Evolutionary conservation across 1,284 basidiomycete species (phyloP), one percentile per base, ranked within the genome.

Genomic region (Leccinum solheimii): DNA sequence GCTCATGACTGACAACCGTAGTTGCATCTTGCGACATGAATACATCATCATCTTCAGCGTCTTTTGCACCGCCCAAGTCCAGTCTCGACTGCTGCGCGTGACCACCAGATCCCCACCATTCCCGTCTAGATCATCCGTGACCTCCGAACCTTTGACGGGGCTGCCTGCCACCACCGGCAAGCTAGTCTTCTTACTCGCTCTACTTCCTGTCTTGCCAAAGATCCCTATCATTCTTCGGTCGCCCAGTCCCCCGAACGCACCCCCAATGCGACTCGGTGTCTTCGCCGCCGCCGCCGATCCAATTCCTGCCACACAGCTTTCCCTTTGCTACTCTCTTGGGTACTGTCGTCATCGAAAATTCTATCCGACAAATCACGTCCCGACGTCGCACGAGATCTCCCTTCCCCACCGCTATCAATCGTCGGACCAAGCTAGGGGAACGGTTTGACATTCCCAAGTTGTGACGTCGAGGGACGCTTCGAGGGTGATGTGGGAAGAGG

Each of bases 111-210:
- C 21, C 55, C 38, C 3, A 30, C n/a, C 50, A 32, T 51, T 54
- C 32, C 11, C 5, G 27, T 57, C 60, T 3, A 56, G 16, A 56
- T 64, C 52, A 9, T 32, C 63, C 7, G 50, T 57, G 6, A 57
- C 55, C 26, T 67, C 68, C 3, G 56, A 60, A 13, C 56, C 83
- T 71, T 87, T 87, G 50, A 83, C 80, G 48, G 86, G 85, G 67
- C 85, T 87, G 30, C 30, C 30, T 30, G 77, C 76, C 2, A 87
- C 83, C 57, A 77, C 82, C 0, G 88, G 86, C 58, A 91, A 73
- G 52, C 74, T 82, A n/a, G 86, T 81, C 70, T 84, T 84, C 74
- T 83, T 83, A 71, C 89, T 91, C 14, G 79, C 87, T 65, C 82
- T 82, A 38, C 79, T 79, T 14, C 80, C 74, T 0, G 74, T 66